Percentiles rank a stretch among this genome's conserved stretches.
phyloP scores from a whole-genome alignment of 2,329 filamentous ascomycete species.

The Beauveria rudraprayagi region DNA sequence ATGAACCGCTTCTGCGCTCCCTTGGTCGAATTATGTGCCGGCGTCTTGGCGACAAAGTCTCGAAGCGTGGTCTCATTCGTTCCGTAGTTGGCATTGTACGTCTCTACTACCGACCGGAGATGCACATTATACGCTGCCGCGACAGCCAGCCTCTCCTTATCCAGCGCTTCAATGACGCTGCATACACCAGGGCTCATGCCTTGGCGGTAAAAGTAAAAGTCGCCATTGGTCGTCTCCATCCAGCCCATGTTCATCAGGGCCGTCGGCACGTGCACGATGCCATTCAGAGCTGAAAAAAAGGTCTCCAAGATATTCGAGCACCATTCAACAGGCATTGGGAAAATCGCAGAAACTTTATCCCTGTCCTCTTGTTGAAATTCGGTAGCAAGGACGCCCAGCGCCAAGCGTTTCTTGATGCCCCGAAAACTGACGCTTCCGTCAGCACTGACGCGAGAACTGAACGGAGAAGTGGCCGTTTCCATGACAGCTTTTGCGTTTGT shows the following conservation, averaged over 20 bases:
- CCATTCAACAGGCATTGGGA: conserved; percentile 12
- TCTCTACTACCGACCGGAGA: neutral
- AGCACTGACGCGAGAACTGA: conserved; percentile 12
- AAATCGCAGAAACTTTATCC: neutral
- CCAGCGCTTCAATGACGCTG: conserved; percentile 10
- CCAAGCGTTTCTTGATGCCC: conserved; percentile 12
- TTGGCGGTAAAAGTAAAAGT: conserved; percentile 15
- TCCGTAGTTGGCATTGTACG: conserved; percentile 3
- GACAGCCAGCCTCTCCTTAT: conserved; percentile 8
- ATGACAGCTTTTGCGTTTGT: conserved; percentile 5
- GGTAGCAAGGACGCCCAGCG: neutral
- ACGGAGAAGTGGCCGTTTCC: conserved; percentile 11
- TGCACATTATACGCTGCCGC: neutral
- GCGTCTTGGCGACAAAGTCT: conserved; percentile 4
- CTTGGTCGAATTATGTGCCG: conserved; percentile 12
- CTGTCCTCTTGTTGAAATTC: neutral
- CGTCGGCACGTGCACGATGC: conserved; percentile 13
- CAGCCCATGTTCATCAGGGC: conserved; percentile 13
- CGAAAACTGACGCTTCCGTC: conserved; percentile 10
- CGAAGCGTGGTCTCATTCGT: conserved; percentile 1
- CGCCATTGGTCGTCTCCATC: conserved; percentile 13
- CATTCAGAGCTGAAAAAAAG: conserved; percentile 12
- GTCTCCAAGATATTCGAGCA: conserved; percentile 9
- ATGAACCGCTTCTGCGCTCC: conserved; percentile 9
- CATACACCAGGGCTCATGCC: conserved; percentile 14